A percentile compares a stretch with the other conserved stretches of the same genome.
phyloP scores from a whole-genome alignment of 2,329 filamentous ascomycete species.

The Emydomyces testavorans region DNA sequence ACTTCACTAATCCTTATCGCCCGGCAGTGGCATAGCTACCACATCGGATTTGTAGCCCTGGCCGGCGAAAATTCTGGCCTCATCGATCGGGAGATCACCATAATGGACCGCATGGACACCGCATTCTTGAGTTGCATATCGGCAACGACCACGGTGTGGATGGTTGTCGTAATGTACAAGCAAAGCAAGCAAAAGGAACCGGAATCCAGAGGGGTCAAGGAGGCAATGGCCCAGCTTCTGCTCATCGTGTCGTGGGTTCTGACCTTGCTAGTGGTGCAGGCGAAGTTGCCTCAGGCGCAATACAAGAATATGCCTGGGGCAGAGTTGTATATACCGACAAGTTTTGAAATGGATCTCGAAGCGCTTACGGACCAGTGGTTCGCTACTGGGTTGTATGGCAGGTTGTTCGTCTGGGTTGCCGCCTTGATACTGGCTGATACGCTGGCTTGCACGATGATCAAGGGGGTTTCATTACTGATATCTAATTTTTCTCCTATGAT shows the following conservation, averaged over 20 bases:
- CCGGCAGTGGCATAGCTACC: neutral
- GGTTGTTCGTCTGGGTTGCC: no score
- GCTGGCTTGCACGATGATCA: no score
- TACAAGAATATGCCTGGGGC: constrained; percentile 4
- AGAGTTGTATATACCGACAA: neutral
- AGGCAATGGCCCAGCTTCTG: neutral
- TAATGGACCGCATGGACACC: neutral
- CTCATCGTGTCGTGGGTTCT: neutral
- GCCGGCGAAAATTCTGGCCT: neutral
- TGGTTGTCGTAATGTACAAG: no score
- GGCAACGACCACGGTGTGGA: neutral
- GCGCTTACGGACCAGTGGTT: neutral
- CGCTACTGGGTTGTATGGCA: neutral
- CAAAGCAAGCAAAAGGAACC: neutral
- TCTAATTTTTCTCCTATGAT: no score
- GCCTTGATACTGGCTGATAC: neutral
- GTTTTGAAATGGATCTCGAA: neutral
- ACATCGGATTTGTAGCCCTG: neutral
- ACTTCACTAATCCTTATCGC: neutral
- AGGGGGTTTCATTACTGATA: no score
- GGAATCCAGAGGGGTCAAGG: neutral
- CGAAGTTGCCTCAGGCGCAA: neutral
- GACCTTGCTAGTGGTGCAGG: neutral
- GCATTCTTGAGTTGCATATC: neutral
- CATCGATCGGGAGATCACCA: neutral